These are phyloP conservation scores for Epichloe uncinata DNA, from an alignment of 2,329 filamentous ascomycete genomes.

Conservation along the genomic window DNA sequence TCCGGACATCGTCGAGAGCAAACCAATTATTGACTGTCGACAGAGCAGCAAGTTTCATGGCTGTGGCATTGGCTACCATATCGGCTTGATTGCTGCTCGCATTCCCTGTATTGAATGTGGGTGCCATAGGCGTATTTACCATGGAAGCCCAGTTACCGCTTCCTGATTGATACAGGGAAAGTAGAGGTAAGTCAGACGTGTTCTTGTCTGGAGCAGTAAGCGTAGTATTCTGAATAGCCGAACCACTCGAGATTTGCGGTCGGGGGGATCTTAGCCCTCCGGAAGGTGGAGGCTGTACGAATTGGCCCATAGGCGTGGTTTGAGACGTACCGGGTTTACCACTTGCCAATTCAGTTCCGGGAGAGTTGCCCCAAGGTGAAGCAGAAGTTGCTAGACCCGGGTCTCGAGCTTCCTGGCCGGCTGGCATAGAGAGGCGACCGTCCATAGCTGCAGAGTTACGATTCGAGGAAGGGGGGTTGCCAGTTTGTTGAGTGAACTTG, in stretches of 20 bases:
- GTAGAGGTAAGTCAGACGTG: constrained; percentile 58
- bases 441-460: constrained; percentile 78
- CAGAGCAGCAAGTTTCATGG: constrained; percentile 94
- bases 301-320: constrained; percentile 75
- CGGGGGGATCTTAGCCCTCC: constrained; percentile 63
- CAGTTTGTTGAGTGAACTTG: constrained; percentile 91
- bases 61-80: constrained; percentile 96
- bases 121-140: constrained; percentile 92
- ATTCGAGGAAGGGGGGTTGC: constrained; percentile 84
- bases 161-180: constrained; percentile 70
- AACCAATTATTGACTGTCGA: constrained; percentile 98
- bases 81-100: constrained; percentile 62
- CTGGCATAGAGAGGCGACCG: constrained; percentile 61
- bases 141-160: constrained; percentile 97
- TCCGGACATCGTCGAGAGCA: constrained; percentile 89
- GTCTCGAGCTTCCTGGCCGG: constrained; percentile 26
- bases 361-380: constrained; percentile 62
- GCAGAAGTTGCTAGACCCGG: constrained; percentile 19
- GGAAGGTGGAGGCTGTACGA: constrained; percentile 67
- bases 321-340: constrained; percentile 71
- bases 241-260: constrained; percentile 51
- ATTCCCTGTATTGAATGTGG: constrained; percentile 55
- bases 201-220: constrained; percentile 57
- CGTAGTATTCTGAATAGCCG: constrained; percentile 71
- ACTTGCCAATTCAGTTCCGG: constrained; percentile 34